A percentile compares a stretch with the other conserved stretches of the same genome.
phyloP scores from a whole-genome alignment of 345 rosid genomes.

The Microcos paniculata region DNA sequence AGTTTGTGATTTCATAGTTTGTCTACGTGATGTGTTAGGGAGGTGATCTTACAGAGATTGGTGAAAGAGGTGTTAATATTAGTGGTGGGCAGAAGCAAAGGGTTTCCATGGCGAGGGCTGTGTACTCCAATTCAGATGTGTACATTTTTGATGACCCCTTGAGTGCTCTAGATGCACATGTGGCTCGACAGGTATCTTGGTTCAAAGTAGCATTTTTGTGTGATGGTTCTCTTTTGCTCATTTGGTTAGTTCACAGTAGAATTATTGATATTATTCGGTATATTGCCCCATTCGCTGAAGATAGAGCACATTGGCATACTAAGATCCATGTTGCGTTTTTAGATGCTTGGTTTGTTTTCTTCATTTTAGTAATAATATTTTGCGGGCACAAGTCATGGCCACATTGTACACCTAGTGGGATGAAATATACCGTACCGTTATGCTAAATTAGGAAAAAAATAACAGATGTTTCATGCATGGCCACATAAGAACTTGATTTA shows the following conservation, averaged over 20 bases:
- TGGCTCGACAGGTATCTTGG: slow-evolving; percentile 80
- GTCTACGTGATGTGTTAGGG: slow-evolving; percentile 53
- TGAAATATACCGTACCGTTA: neutral
- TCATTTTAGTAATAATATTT: neutral
- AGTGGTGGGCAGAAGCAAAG: slow-evolving; percentile 99
- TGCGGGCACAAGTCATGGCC: neutral
- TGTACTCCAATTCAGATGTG: slow-evolving; percentile 87
- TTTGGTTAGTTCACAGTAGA: neutral
- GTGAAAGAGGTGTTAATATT: slow-evolving; percentile 99
- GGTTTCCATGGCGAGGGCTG: slow-evolving; percentile 99
- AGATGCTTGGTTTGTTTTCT: neutral
- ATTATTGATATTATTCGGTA: neutral
- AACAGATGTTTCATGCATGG: neutral
- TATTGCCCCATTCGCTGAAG: neutral
- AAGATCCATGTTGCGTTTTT: neutral
- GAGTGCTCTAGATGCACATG: slow-evolving; percentile 99
- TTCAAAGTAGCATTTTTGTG: slow-evolving; percentile 5
- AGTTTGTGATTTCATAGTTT: slow-evolving; percentile 17
- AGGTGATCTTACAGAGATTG: slow-evolving; percentile 99
- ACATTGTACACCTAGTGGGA: neutral
- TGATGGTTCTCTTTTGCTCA: neutral
- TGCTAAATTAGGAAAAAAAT: neutral
- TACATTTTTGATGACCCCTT: slow-evolving; percentile 95
- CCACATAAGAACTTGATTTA: neutral
- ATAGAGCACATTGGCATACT: neutral